Conservation (phyloP, 371 early-diverging fungal species). For the Parasitella parasitica region DNA sequence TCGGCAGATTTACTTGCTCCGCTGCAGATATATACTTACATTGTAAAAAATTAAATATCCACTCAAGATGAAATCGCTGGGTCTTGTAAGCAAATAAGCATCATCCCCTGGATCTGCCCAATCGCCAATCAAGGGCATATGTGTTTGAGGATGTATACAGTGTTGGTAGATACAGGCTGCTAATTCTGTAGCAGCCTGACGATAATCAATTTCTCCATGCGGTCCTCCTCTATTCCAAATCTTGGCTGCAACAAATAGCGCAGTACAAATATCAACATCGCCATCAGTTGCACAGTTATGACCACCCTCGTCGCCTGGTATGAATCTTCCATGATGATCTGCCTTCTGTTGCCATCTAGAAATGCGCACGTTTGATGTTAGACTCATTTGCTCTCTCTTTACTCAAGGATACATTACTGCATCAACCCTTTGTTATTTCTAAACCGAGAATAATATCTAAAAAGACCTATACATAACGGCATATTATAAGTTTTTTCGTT, state of each 20-base stretch:
- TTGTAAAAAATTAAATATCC: conserved; percentile 58
- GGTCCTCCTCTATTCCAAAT: conserved; percentile 59
- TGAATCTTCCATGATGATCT: conserved; percentile 29
- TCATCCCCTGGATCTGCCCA: conserved; percentile 61
- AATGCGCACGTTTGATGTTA: not conserved
- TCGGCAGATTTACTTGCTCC: not conserved
- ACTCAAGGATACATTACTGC: conserved; percentile 27
- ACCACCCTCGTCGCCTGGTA: conserved; percentile 54
- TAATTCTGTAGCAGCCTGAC: conserved; percentile 41
- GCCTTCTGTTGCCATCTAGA: conserved; percentile 59
- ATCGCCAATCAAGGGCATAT: conserved; percentile 60
- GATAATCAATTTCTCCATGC: conserved; percentile 51
- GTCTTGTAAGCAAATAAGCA: conserved; percentile 51
- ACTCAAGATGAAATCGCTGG: conserved; percentile 62
- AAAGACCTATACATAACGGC: not conserved
- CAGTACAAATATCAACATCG: conserved; percentile 60
- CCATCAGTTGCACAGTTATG: conserved; percentile 62
- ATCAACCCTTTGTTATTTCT: conserved; percentile 57
- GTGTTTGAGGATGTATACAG: conserved; percentile 57
- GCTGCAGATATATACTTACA: conserved; percentile 9
- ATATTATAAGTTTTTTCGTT: not conserved
- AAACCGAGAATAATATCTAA: conserved; percentile 51
- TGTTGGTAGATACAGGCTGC: conserved; percentile 54
- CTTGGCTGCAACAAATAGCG: conserved; percentile 56
- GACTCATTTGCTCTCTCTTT: not conserved